Base-by-base conservation (phyloP, 164 flowering plant genomes). In the Macadamia integrifolia region DNA sequence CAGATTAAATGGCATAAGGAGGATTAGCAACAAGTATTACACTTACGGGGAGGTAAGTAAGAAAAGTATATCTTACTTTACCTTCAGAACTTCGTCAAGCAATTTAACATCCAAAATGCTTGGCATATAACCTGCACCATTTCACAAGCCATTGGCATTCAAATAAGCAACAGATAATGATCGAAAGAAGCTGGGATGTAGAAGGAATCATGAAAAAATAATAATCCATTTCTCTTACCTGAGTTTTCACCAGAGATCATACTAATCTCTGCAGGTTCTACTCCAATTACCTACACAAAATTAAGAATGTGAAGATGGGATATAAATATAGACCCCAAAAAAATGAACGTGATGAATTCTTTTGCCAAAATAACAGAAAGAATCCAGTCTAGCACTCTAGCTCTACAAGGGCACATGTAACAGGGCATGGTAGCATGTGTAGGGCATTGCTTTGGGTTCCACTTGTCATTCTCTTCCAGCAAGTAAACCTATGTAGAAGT, bases 41-140 rank as follows among this genome's bases (percentile, higher is more conserved):
- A 35, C 4, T 1, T 35, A 35, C 4, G 4, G 4, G 40, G 4
- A 35, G 40, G 40, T 35, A 35, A 1, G 40, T 35, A 56, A 69
- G 17, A 1, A 14, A 29, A 55, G 29, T 61, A 60, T 1, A 55
- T 17, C 2, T 32, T 23, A 18, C 9, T 58, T 74, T 70, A 90
- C 97, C 97, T 88, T 91, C 61, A 88, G 7, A 67, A 91, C 89
- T 78, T 91, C 91, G 64, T 91, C 92, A 72, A 91, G 92, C 74
- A 88, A 64, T 61, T 84, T 77, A 60, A 87, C 84, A 83, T 91
- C 87, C 81, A 88, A 70, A 71, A 88, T 85, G 75, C 85, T 78
- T 13, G 92, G 97, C 48, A 88, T 59, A 65, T 78, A 88, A 69
- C 97, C 97, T 90, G 83, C 70, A 81, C 11, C 30, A 63, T 42